Conservation (phyloP, 2,329 filamentous ascomycete species). For the Pyrenochaeta sp. region DNA sequence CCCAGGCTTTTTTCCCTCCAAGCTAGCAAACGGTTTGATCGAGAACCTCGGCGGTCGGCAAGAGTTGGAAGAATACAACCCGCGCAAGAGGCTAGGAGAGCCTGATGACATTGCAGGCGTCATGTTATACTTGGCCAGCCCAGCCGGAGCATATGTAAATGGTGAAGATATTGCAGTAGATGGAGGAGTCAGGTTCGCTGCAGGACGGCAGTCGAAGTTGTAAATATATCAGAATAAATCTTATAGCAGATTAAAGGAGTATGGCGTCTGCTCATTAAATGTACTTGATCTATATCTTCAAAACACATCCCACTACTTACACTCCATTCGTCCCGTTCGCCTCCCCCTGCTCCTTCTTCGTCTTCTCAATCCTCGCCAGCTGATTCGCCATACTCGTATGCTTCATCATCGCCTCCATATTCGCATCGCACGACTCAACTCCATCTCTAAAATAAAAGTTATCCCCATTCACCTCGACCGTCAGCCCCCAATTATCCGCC, state of each 20-base stretch:
- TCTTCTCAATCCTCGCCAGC: conserved; percentile 33
- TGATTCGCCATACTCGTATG: conserved; percentile 38
- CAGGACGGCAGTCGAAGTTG: conserved; percentile 37
- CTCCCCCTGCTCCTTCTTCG: conserved; percentile 19
- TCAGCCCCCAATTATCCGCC: conserved; percentile 31
- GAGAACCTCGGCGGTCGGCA: conserved; percentile 51
- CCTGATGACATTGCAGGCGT: conserved; percentile 48
- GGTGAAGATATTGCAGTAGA: conserved; percentile 44
- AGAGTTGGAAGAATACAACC: conserved; percentile 44
- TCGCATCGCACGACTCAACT: conserved; percentile 27
- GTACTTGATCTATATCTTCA: too few relatives aligned
- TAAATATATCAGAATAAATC: conserved; percentile 7
- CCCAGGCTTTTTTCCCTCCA: conserved; percentile 51
- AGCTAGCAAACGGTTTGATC: conserved; percentile 48
- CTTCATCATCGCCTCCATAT: conserved; percentile 41
- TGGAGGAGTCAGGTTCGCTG: conserved; percentile 36
- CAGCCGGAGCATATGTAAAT: conserved; percentile 39
- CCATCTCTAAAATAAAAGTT: conserved; percentile 37
- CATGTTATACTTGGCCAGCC: conserved; percentile 45
- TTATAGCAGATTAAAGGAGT: background rate
- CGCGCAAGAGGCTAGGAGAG: conserved; percentile 41
- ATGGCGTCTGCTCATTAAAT: too few relatives aligned
- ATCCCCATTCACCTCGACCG: conserved; percentile 37
- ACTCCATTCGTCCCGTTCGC: conserved; percentile 9
- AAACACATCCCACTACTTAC: too few relatives aligned